phyloP scores from a whole-genome alignment of 176 grass and related monocot genomes.

The Pharus latifolius region DNA sequence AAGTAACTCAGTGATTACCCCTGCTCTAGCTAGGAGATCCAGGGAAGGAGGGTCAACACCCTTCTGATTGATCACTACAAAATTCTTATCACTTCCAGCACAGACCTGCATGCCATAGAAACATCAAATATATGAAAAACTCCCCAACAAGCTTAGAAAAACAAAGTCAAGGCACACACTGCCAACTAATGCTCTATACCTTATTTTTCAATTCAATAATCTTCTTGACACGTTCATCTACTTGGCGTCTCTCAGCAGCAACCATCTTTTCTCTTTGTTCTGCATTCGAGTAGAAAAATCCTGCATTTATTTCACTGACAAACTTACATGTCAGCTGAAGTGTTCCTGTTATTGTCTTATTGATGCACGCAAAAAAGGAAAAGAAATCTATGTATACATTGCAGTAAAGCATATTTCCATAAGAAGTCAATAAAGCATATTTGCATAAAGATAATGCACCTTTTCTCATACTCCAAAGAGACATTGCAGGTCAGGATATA shows the following conservation, averaged over 20 bases:
- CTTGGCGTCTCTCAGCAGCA: constrained; percentile 83
- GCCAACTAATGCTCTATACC: constrained; percentile 18
- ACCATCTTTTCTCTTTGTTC: constrained; percentile 99
- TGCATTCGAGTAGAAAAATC: constrained; percentile 92
- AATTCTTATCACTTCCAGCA: constrained; percentile 68
- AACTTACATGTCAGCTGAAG: constrained; percentile 18
- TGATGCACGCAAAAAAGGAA: neutral
- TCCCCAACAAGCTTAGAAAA: neutral
- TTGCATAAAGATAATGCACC: constrained; percentile 25
- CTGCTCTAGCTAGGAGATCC: constrained; percentile 88
- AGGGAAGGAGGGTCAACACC: constrained; percentile 96
- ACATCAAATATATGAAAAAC: neutral
- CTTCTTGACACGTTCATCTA: constrained; percentile 90
- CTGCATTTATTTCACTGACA: constrained; percentile 97
- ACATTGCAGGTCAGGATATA: constrained; percentile 98
- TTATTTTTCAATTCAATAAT: constrained; percentile 95
- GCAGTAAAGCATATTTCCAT: neutral
- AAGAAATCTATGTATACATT: neutral
- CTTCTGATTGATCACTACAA: constrained; percentile 96
- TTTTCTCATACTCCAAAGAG: constrained; percentile 98
- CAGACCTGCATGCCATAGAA: constrained; percentile 57
- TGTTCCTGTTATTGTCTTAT: neutral
- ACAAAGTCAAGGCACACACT: neutral
- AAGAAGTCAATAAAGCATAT: neutral
- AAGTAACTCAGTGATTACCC: constrained; percentile 42